phyloP scores from a whole-genome alignment of 768 basidiomycete genomes.

The Psilocybe sp. region DNA sequence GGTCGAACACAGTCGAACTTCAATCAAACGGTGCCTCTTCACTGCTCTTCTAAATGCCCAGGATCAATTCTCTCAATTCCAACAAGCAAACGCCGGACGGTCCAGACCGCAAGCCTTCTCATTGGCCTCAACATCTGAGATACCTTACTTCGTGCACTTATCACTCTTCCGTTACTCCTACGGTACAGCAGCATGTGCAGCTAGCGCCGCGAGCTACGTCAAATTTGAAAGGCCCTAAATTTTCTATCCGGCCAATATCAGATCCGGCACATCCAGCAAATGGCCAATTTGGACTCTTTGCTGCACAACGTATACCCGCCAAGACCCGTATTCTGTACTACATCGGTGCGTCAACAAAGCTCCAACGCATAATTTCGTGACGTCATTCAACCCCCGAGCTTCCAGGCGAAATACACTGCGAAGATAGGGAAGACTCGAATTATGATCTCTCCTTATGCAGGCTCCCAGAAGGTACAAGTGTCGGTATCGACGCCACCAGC shows the following conservation, averaged over 20 bases:
- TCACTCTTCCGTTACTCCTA: constrained; percentile 54
- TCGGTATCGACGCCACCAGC: constrained; percentile 73
- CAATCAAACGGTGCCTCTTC: no score
- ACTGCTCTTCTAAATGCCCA: neutral
- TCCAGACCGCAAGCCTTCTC: constrained; percentile 2
- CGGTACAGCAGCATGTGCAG: constrained; percentile 37
- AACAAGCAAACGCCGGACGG: neutral
- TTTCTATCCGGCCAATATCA: constrained; percentile 58
- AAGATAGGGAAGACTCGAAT: constrained; percentile 70
- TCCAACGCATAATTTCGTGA: neutral
- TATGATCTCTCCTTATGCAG: constrained; percentile 86
- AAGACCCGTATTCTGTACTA: constrained; percentile 76
- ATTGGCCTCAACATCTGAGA: constrained; percentile 41
- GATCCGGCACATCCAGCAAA: constrained; percentile 65
- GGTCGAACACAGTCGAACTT: no score
- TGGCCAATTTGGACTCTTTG: constrained; percentile 82
- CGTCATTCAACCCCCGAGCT: neutral
- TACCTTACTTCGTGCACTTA: constrained; percentile 53
- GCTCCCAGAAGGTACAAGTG: constrained; percentile 48
- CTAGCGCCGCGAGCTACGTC: constrained; percentile 12
- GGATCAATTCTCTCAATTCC: constrained; percentile 16
- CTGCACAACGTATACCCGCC: constrained; percentile 64
- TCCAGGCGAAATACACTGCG: constrained; percentile 77
- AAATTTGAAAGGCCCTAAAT: constrained; percentile 23
- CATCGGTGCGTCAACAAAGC: constrained; percentile 32